phyloP scores from a whole-genome alignment of 2,329 filamentous ascomycete species.

The Epichloe baconii region DNA sequence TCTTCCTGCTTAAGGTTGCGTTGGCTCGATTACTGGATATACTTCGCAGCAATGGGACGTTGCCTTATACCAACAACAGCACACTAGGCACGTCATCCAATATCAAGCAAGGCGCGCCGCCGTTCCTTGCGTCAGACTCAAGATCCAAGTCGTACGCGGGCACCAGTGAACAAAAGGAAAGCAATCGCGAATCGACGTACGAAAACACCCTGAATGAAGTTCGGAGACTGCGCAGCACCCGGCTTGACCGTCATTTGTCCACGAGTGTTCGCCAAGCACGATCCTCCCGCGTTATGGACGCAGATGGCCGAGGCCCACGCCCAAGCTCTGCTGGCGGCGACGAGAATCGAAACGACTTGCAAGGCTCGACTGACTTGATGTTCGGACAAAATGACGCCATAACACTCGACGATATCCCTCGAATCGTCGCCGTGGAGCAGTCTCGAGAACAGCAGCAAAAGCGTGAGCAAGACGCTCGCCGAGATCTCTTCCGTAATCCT shows the following conservation, averaged over 20 bases:
- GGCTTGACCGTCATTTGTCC: constrained; percentile 86
- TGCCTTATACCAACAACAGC: constrained; percentile 65
- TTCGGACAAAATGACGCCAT: constrained; percentile 85
- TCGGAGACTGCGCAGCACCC: constrained; percentile 76
- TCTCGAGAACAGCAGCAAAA: constrained; percentile 81
- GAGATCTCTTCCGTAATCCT: constrained; percentile 52
- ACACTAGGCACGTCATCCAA: constrained; percentile 9
- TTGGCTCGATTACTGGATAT: constrained; percentile 81
- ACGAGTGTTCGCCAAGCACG: constrained; percentile 84
- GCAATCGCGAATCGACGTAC: constrained; percentile 60
- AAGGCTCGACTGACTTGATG: constrained; percentile 60
- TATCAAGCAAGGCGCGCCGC: constrained; percentile 13
- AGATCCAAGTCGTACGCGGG: constrained; percentile 64
- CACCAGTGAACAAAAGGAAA: constrained; percentile 31
- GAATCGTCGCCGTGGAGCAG: constrained; percentile 91
- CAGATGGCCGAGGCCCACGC: constrained; percentile 45
- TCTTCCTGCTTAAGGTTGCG: constrained; percentile 84
- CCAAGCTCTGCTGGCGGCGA: constrained; percentile 61
- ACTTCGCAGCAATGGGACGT: constrained; percentile 66
- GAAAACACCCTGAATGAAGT: constrained; percentile 96
- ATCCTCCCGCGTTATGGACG: constrained; percentile 81
- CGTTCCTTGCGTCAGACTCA: constrained; percentile 46
- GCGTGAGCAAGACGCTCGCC: constrained; percentile 35
- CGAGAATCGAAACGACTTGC: constrained; percentile 22
- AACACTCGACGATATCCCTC: constrained; percentile 88